Conservation (phyloP, 345 rosid species). For the Lepidium africanum region DNA sequence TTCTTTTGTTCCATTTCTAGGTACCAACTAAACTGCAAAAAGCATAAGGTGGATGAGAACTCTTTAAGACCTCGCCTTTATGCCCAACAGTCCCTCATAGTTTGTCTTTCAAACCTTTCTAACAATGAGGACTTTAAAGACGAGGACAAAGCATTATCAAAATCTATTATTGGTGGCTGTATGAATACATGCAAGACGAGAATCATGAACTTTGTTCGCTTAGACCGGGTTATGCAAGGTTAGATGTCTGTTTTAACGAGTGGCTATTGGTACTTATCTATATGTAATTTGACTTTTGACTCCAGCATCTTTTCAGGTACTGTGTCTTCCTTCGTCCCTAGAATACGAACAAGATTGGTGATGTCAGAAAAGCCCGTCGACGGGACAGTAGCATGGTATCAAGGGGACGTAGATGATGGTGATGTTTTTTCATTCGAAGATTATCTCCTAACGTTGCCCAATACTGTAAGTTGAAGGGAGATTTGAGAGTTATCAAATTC, state of each 20-base stretch:
- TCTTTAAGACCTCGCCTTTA: constrained; percentile 37
- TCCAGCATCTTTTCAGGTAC: constrained; percentile 16
- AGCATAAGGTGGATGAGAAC: constrained; percentile 50
- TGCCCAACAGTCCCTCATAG: constrained; percentile 30
- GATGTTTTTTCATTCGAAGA: constrained; percentile 69
- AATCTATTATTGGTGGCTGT: constrained; percentile 74
- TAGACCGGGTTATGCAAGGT: constrained; percentile 77
- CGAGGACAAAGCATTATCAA: constrained; percentile 50
- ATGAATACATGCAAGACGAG: constrained; percentile 74
- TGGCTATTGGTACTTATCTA: neutral
- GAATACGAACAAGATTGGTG: constrained; percentile 44
- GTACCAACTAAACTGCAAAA: constrained; percentile 65
- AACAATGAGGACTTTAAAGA: constrained; percentile 59
- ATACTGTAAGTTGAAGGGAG: constrained; percentile 51
- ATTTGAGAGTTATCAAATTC: neutral
- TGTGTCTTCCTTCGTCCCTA: constrained; percentile 35
- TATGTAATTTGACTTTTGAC: constrained; percentile 5
- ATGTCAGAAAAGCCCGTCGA: constrained; percentile 74
- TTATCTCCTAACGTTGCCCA: constrained; percentile 65
- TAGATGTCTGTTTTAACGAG: constrained; percentile 14
- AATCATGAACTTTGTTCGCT: constrained; percentile 42
- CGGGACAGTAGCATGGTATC: constrained; percentile 78
- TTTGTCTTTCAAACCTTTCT: constrained; percentile 36
- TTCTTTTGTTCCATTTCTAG: constrained; percentile 36
- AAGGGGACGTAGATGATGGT: constrained; percentile 72